phyloP scores from a whole-genome alignment of 1,284 basidiomycete species.

The Farysia itapuensis region DNA sequence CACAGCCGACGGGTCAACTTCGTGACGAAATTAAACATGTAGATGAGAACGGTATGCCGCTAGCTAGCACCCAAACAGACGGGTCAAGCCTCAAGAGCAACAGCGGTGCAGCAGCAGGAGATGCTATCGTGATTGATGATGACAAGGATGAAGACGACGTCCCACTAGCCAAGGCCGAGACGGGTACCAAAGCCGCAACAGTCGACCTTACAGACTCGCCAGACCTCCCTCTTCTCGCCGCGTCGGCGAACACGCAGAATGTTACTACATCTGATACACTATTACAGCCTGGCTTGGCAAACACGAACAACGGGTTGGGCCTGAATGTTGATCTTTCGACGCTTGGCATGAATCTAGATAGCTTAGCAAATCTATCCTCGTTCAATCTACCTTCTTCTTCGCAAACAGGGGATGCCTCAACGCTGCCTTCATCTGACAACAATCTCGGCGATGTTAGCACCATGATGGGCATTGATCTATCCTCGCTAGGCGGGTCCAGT shows the following conservation, averaged over 20 bases:
- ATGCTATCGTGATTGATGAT: slow-evolving; percentile 36
- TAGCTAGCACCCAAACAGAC: no score
- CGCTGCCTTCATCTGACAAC: slow-evolving; percentile 5
- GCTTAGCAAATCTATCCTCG: slow-evolving; percentile 21
- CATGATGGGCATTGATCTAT: slow-evolving; percentile 32
- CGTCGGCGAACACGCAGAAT: background rate
- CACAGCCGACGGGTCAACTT: no score
- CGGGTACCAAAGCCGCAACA: background rate
- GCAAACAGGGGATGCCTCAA: background rate
- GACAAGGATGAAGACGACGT: slow-evolving; percentile 38
- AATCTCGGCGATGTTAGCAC: slow-evolving; percentile 26
- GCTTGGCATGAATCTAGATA: slow-evolving; percentile 26
- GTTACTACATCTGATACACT: background rate
- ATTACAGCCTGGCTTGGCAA: background rate
- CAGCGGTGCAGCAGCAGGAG: background rate
- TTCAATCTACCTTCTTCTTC: slow-evolving; percentile 13
- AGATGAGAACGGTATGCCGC: no score
- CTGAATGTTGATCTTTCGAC: slow-evolving; percentile 12
- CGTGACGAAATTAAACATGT: no score
- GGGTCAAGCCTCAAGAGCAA: no score
- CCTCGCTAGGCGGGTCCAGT: slow-evolving; percentile 2
- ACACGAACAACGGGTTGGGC: slow-evolving; percentile 7
- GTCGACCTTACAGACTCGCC: slow-evolving; percentile 33
- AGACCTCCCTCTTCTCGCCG: background rate
- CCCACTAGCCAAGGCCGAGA: slow-evolving; percentile 23